A percentile compares a stretch with the other conserved stretches of the same genome.
Evolutionary conservation across 345 rosid species (phyloP).

Genomic region (Eucalyptus camaldulensis): DNA sequence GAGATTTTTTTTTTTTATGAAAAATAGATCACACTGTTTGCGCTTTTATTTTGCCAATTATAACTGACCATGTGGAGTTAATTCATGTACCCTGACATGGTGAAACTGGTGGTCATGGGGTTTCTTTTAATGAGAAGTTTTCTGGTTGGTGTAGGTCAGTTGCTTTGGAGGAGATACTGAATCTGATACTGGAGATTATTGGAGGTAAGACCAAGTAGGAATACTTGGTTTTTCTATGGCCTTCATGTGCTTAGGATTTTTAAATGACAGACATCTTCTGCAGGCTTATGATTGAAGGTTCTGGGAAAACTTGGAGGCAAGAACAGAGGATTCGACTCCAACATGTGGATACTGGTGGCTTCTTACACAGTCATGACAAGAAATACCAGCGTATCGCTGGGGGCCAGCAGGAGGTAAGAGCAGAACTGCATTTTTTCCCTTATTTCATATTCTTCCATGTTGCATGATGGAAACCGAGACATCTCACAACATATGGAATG

Average conservation of each 20-base stretch:
- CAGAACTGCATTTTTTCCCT: neutral
- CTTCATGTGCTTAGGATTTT: neutral
- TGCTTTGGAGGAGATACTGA: constrained; percentile 92
- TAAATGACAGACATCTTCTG: neutral
- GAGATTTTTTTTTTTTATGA: neutral
- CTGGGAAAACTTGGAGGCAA: constrained; percentile 93
- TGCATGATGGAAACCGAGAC: neutral
- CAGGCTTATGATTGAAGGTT: constrained; percentile 86
- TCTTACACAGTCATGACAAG: constrained; percentile 94
- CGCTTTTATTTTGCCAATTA: neutral
- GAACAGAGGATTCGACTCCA: constrained; percentile 88
- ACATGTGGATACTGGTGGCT: constrained; percentile 91
- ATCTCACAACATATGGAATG: neutral
- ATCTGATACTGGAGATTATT: constrained; percentile 92
- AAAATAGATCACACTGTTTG: neutral
- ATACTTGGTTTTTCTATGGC: neutral
- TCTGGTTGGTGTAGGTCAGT: constrained; percentile 45
- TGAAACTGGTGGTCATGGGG: neutral
- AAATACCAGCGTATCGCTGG: constrained; percentile 96
- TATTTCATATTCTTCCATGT: neutral
- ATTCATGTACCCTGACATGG: neutral
- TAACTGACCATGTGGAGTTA: neutral
- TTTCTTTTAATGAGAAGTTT: neutral
- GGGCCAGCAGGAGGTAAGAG: constrained; percentile 98
- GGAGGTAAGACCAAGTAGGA: constrained; percentile 47